Base-by-base conservation (phyloP, 257 asterid species). In the Linderniella brevidens region DNA sequence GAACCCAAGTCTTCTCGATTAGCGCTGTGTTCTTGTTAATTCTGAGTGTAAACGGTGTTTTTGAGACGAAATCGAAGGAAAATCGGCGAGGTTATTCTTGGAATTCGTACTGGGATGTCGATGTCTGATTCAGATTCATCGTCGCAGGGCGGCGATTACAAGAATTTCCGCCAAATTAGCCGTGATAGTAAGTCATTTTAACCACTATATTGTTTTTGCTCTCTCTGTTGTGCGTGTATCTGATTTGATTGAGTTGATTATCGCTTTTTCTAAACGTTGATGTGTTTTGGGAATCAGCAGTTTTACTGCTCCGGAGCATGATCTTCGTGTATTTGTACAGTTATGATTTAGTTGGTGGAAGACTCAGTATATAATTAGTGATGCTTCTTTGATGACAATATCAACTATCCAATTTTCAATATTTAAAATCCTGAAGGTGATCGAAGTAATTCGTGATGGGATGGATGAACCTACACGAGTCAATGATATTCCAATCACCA, bases 81-180 rank as follows among this genome's bases (percentile, higher is more conserved):
- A 25, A 25, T 25, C 32, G 6, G 32, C 32, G 32, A 25, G 32
- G 32, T 25, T 25, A 6, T 44, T 44, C 2, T 17, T 35, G 12
- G 35, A 46, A 18, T 46, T 17, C 32, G 25, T 46, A 37, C 41
- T 69, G 49, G 50, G 60, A 68, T 72, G 79, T 72, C 76, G 54
- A 65, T 64, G 76, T 72, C 76, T 44, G 75, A 72, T 68, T 72
- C 79, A 13, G 76, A 72, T 47, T 55, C 76, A 37, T 72, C 76
- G 40, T 72, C 73, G 29, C 79, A 64, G 65, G 73, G 79, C 38
- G 58, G 58, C 61, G 79, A 72, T 72, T 65, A 62, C 63, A 72
- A 65, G 59, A 65, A 50, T 65, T 68, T 72, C 48, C 76, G 76
- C 56, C 79, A 64, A 65, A 58, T 72, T 53, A 68, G 63, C 63